Evolutionary conservation across 2,329 filamentous ascomycete genomes (phyloP), one percentile per base, ranked within the genome.

Genomic region (Microdochium paspali): DNA sequence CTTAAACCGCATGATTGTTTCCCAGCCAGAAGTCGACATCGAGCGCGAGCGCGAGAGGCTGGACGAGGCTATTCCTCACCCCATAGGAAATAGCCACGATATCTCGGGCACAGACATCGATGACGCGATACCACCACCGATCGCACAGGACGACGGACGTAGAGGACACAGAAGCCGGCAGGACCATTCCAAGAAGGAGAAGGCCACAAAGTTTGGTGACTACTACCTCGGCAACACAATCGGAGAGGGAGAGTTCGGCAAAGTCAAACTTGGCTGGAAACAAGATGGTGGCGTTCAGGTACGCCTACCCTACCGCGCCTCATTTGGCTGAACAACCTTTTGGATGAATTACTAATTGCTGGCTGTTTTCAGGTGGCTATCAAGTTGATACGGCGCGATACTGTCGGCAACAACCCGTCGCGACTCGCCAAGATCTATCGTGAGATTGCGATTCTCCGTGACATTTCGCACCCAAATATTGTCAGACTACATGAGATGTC

Each of bases 261-360:
- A 98, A 65, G 93, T 98, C 58, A 97, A 96, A 67, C 82, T 97
- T 61, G 93, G 93, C 24, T 98, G 93, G 93, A 97, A 96, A 67
- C 87, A 89, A 63, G 90, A 95, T 66, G 90, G 90, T 50, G 90
- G 84, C 54, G 86, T 95, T 45, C 85, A 91, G 72, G 82, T 84
- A 69, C 56, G 66, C 40, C 10, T 5, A 40, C 5, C 12, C 12
- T 4, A 5, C 5, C 10, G 35, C 20, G 15, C 26, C 26, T 13
- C 7, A 28, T 7, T 13, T 7, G 7, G 7, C 26, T 7, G 7
- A 13, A 20, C 20, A 5, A 18, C 18, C 6, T n/a, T 21, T 21
- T 7, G 18, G 18, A 7, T 12, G 18, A 18, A 5, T 10, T 20
- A 45, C 45, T 26, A 44, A 24, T n/a, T 31, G 31, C 51, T 61